A percentile compares a stretch with the other conserved stretches of the same genome.
phyloP scores from a whole-genome alignment of 2,329 filamentous ascomycete genomes.

The Talaromyces sp. region DNA sequence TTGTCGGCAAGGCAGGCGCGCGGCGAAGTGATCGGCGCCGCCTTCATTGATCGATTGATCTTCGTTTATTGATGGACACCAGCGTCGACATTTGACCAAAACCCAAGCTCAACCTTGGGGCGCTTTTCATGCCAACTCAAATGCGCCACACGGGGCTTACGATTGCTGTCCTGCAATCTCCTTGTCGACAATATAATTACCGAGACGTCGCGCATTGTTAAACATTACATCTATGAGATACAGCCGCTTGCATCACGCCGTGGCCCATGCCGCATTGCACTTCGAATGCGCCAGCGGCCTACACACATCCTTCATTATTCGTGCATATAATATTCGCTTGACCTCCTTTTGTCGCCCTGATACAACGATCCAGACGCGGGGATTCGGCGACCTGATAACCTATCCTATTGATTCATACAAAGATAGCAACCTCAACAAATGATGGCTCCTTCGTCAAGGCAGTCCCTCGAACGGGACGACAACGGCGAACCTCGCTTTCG shows the following conservation, averaged over 20 bases:
- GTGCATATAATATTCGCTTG: background rate
- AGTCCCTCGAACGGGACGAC: slow-evolving; percentile 41
- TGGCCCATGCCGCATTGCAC: background rate
- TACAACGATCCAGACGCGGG: background rate
- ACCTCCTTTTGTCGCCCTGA: background rate
- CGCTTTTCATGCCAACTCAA: background rate
- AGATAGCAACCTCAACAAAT: slow-evolving; percentile 27
- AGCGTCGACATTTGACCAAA: background rate
- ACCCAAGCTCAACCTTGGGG: background rate
- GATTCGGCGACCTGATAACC: background rate
- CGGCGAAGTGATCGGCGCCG: background rate
- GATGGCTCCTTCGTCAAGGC: slow-evolving; percentile 21
- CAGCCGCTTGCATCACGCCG: background rate
- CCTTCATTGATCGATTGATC: background rate
- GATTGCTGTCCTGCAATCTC: background rate
- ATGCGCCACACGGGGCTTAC: background rate
- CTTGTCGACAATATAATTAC: background rate
- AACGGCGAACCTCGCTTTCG: slow-evolving; percentile 58
- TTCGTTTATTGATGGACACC: background rate
- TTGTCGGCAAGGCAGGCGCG: background rate
- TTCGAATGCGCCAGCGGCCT: background rate
- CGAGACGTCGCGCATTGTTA: background rate
- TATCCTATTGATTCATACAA: slow-evolving; percentile 4
- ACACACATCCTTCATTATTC: background rate
- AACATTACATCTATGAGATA: background rate